Conservation (phyloP, 768 basidiomycete genomes). For the Trametes cingulata region DNA sequence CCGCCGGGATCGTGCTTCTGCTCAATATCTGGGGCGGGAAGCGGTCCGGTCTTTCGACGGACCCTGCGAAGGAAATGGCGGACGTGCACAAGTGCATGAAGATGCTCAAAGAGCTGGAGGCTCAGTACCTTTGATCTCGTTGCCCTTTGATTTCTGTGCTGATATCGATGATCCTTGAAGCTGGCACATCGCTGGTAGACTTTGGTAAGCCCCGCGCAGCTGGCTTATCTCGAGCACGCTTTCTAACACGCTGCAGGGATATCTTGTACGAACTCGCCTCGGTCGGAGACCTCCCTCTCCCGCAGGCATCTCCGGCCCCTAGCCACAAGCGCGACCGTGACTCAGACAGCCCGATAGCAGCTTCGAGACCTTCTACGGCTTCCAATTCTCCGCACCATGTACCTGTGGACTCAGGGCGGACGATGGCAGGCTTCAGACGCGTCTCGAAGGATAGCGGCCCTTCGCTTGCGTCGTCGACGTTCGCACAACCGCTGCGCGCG, state of each 20-base stretch:
- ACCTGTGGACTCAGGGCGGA: slow-evolving; percentile 17
- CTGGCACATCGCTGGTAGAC: slow-evolving; percentile 49
- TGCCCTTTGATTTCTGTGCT: background rate
- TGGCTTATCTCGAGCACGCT: background rate
- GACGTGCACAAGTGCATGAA: slow-evolving; percentile 51
- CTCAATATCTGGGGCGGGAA: slow-evolving; percentile 52
- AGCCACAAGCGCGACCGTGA: slow-evolving; percentile 66
- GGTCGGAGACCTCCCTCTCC: slow-evolving; percentile 70
- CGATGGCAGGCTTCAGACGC: slow-evolving; percentile 39
- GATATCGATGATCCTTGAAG: slow-evolving; percentile 27
- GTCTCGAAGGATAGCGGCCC: slow-evolving; percentile 29
- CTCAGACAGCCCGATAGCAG: slow-evolving; percentile 45
- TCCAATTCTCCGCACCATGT: slow-evolving; percentile 1
- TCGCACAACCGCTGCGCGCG: slow-evolving; percentile 10
- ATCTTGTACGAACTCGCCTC: slow-evolving; percentile 71
- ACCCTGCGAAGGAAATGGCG: slow-evolving; percentile 41
- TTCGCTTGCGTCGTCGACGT: slow-evolving; percentile 12
- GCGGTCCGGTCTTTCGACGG: slow-evolving; percentile 36
- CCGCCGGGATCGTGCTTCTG: slow-evolving; percentile 47
- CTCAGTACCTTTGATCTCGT: slow-evolving; percentile 32
- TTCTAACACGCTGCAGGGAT: slow-evolving; percentile 48
- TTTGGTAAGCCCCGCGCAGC: slow-evolving; percentile 50
- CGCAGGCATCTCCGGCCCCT: slow-evolving; percentile 50
- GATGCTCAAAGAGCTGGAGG: slow-evolving; percentile 39
- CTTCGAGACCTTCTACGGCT: slow-evolving; percentile 1